Evolutionary conservation across 305 asterid species (phyloP).

Genomic region (Fraxinus paxiana): DNA sequence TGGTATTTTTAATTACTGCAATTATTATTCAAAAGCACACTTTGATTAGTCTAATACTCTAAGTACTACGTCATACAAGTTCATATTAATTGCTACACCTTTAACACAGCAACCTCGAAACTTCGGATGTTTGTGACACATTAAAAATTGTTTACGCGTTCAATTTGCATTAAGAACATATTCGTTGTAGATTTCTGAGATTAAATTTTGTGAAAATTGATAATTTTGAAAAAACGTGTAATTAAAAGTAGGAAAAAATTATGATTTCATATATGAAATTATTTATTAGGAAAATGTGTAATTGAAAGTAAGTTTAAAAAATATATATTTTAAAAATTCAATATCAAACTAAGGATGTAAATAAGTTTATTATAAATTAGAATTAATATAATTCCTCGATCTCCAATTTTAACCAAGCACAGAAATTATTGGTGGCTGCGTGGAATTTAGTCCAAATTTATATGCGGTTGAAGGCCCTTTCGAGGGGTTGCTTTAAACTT

Average conservation of each 20-base stretch:
- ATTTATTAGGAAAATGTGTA: neutral
- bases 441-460: constrained; percentile 23
- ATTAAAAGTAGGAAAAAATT: no score
- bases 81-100: neutral
- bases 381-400: neutral
- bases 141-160: neutral
- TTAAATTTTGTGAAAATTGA: neutral
- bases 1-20: neutral
- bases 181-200: neutral
- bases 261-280: no score
- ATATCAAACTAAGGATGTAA: neutral
- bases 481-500: constrained; percentile 9
- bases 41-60: neutral
- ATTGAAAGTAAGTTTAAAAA: neutral
- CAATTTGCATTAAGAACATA: neutral
- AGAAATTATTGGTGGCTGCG: neutral
- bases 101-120: neutral
- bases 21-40: neutral
- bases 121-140: neutral
- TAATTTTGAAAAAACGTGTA: neutral
- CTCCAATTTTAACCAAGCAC: neutral
- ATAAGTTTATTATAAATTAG: neutral
- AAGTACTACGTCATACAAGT: neutral
- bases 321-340: neutral
- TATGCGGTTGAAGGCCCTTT: constrained; percentile 8